Evolutionary conservation across 208 protist genomes (phyloP), one percentile per base, ranked within the genome.

Genomic region (Leishmania lainsoni): DNA sequence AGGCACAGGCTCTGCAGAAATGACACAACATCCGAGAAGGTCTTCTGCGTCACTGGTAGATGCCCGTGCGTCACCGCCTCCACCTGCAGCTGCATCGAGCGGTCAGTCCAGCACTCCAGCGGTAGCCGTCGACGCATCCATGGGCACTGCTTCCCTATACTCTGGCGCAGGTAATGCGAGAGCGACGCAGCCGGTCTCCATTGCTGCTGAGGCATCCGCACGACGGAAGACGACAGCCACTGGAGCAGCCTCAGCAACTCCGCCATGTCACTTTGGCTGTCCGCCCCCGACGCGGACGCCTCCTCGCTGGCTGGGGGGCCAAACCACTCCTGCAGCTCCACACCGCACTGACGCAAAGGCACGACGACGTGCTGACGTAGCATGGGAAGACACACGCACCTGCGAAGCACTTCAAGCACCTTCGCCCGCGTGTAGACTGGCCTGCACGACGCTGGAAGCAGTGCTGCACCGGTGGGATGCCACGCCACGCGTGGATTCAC

Each of bases 61-160:
- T 81, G 59, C 22, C 81, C 81, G 10, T 68, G 76, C 17, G 48
- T 58, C n/a, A 70, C 35, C 20, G 81, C 81, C 54, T 78, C 81
- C n/a, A 85, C 72, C 59, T 85, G 81, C 77, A 85, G 73, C 77
- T 75, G 76, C 73, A 81, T 1, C 45, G 77, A 58, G 26, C 81
- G 77, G 10, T 74, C 75, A 5, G 54, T 61, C 81, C 81, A 85
- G 71, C 77, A 79, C n/a, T 4, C 49, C 12, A 78, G 61, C 39
- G 81, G 81, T 49, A 81, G 66, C 42, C 29, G 32, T 39, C 70
- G 76, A 75, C 81, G 81, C 54, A 75, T 29, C 78, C 63, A 63
- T 76, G 75, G 32, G 54, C 61, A 76, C 63, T 58, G 51, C 16
- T 69, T 35, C 17, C 17, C 32, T 22, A 63, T 56, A 69, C 9